Conservation (phyloP, 1,139 yeast genomes). For the Sugiyamaella pinicola region DNA sequence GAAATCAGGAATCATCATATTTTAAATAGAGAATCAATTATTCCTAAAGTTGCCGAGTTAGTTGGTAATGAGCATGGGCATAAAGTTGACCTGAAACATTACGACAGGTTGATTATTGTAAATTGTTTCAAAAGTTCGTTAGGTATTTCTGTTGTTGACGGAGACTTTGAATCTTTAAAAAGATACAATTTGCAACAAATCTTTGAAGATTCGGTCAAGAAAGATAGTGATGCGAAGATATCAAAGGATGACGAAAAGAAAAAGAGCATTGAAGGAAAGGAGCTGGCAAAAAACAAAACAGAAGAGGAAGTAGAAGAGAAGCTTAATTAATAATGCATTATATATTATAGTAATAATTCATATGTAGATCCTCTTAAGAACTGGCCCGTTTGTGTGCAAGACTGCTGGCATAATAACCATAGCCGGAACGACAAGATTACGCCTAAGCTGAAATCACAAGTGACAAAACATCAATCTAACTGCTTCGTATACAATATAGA, state of each 20-base stretch:
- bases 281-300: no score
- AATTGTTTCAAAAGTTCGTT: slow-evolving; percentile 69
- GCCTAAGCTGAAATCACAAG: no score
- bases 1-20: slow-evolving; percentile 76
- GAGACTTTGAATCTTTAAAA: slow-evolving; percentile 55
- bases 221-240: slow-evolving; percentile 5
- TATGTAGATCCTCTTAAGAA: no score
- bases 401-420: no score
- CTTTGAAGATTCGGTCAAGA: slow-evolving; percentile 42
- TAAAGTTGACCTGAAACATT: slow-evolving; percentile 75
- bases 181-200: slow-evolving; percentile 67
- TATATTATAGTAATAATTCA: no score
- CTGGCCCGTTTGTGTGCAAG: no score
- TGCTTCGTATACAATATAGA: no score
- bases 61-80: slow-evolving; percentile 76
- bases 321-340: no score
- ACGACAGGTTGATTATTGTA: slow-evolving; percentile 75
- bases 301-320: no score
- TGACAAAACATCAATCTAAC: no score
- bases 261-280: slow-evolving; percentile 77
- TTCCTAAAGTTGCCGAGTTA: slow-evolving; percentile 66
- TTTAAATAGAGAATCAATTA: slow-evolving; percentile 67
- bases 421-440: no score
- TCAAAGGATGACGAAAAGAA: neutral
- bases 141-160: slow-evolving; percentile 54